phyloP scores from a whole-genome alignment of 1,284 basidiomycete species.

The Mycena sp. region DNA sequence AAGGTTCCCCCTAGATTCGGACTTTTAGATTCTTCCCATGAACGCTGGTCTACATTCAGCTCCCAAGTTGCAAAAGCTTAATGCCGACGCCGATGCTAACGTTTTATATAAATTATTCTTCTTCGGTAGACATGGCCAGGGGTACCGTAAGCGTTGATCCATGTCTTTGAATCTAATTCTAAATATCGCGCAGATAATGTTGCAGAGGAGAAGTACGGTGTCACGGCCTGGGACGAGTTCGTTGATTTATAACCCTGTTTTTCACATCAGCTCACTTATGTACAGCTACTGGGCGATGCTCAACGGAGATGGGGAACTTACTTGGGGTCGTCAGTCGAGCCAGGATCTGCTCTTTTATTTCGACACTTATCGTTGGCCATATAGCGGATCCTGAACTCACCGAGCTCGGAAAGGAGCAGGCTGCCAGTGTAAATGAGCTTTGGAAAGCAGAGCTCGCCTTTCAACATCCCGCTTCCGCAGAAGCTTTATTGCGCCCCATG shows the following conservation, averaged over 20 bases:
- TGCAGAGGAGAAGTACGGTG: slow-evolving; percentile 77
- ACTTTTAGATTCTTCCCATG: slow-evolving; percentile 47
- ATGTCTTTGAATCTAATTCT: not conserved
- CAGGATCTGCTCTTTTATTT: not conserved
- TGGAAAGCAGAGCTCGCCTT: slow-evolving; percentile 67
- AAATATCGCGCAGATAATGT: slow-evolving; percentile 77
- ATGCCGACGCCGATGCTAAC: slow-evolving; percentile 38
- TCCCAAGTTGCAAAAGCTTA: slow-evolving; percentile 44
- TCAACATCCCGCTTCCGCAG: slow-evolving; percentile 69
- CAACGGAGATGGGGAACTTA: slow-evolving; percentile 69
- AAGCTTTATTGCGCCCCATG: slow-evolving; percentile 75
- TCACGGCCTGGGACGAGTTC: slow-evolving; percentile 67
- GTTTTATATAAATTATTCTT: slow-evolving; percentile 56
- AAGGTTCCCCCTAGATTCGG: slow-evolving; percentile 48
- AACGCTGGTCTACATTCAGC: slow-evolving; percentile 52
- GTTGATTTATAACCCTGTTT: slow-evolving; percentile 27
- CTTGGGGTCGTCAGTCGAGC: slow-evolving; percentile 24
- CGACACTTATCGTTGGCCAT: not conserved
- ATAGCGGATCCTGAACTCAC: slow-evolving; percentile 83
- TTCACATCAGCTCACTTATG: not conserved
- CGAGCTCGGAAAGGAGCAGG: slow-evolving; percentile 71
- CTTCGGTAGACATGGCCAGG: slow-evolving; percentile 62
- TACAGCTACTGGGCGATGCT: slow-evolving; percentile 74
- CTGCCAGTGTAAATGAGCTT: slow-evolving; percentile 56
- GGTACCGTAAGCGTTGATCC: slow-evolving; percentile 52